Evolutionary conservation across 2,329 filamentous ascomycete genomes (phyloP), one percentile per base, ranked within the genome.

Genomic region (Didymella lethalis): DNA sequence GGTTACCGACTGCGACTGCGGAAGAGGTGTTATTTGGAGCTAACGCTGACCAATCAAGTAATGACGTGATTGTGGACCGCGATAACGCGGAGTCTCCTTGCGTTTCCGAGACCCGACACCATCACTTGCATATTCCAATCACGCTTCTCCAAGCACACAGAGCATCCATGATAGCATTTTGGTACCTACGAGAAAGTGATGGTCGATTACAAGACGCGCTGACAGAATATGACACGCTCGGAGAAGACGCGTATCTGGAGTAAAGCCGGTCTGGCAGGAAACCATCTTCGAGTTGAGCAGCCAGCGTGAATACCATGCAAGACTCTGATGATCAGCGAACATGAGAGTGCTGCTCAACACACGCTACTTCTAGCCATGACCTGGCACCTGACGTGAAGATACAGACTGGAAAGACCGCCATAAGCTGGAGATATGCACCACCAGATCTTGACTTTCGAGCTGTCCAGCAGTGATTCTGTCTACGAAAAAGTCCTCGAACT

Each of bases 61-160:
- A 54, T 59, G 56, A 59, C 56, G 56, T 59, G 50, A 59, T 59
- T 50, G 7, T n/a, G 25, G 25, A 34, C 26, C 46, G 56, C 41
- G 50, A 54, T 59, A 59, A 41, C 51, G 41, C 46, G 51, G 55
- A 32, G 40, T 28, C 25, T n/a, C 31, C 18, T 46, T 52, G 20
- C 47, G 20, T n/a, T 40, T 46, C 28, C 34, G 54, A 47, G 16
- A 5, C 32, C 48, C 23, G 25, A 26, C 23, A 43, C 11, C 40
- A 36, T 7, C 16, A 36, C 14, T 36, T 14, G 31, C 16, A 36
- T 28, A 28, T 3, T n/a, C 25, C 10, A 43, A n/a, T 44, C 41
- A 28, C 14, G n/a, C 1, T 25, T 14, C 23, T 41, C 2, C 20
- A 41, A 41, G 18, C 38, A 41, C 18, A 20, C 7, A 16, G 38